These are phyloP conservation scores for Diaporthe caulivora DNA, from an alignment of 2,329 filamentous ascomycete species.

Conservation along the genomic window DNA sequence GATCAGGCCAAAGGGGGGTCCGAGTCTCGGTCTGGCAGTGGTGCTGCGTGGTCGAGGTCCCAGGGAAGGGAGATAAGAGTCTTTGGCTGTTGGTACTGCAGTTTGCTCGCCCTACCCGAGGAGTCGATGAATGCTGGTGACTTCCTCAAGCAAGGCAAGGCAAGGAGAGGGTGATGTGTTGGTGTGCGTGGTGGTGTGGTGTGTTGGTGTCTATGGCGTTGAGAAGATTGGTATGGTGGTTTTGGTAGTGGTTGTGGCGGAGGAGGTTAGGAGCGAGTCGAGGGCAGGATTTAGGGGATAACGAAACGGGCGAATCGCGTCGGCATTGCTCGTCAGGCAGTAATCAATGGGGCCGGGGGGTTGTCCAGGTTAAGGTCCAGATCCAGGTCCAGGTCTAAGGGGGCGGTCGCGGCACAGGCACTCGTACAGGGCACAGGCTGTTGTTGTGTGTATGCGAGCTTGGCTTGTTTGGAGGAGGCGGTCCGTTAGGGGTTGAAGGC, in stretches of 20 bases:
- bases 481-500: not conserved
- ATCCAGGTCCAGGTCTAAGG: not conserved
- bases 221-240: not conserved
- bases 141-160: conserved; percentile 32
- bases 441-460: conserved; percentile 5
- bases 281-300: conserved; percentile 35
- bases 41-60: not conserved
- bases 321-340: conserved; percentile 38
- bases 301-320: conserved; percentile 33
- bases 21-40: conserved; percentile 1
- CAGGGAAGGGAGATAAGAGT: not conserved
- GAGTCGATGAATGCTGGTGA: conserved; percentile 27
- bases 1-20: conserved; percentile 7
- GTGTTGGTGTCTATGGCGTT: not conserved
- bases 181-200: conserved; percentile 1
- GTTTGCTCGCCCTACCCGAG: conserved; percentile 34
- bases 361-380: not conserved
- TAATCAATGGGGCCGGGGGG: conserved; percentile 22
- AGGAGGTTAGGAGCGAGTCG: conserved; percentile 21
- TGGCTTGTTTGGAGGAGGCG: not conserved
- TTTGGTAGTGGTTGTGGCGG: not conserved
- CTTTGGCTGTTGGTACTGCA: not conserved
- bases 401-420: conserved; percentile 34
- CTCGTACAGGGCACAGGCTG: conserved; percentile 1
- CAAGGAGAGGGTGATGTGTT: not conserved